phyloP scores from a whole-genome alignment of 192 early-diverging fungal species.

The Gamsiella multidivaricata region DNA sequence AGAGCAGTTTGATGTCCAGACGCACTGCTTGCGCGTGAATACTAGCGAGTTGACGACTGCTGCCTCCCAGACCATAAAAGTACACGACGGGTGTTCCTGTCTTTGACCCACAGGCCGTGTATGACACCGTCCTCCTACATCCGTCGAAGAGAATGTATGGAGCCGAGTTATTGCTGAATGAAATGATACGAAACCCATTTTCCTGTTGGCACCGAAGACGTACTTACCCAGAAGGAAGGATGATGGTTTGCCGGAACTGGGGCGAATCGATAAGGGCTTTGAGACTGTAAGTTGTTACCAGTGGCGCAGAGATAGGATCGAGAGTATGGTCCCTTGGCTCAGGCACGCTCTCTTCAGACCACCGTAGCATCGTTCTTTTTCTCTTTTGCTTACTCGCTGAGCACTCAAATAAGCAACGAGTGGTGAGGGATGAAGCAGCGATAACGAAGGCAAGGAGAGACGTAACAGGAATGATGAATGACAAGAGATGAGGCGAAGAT shows the following conservation, averaged over 20 bases:
- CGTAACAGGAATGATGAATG: background rate
- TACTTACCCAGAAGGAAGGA: slow-evolving; percentile 43
- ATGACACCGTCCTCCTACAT: slow-evolving; percentile 31
- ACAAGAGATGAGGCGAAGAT: background rate
- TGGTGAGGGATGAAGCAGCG: background rate
- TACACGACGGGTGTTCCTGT: slow-evolving; percentile 28
- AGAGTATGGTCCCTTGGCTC: slow-evolving; percentile 30
- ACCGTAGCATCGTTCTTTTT: background rate
- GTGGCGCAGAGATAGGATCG: slow-evolving; percentile 41
- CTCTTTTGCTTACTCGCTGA: too few species aligned
- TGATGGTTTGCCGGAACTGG: slow-evolving; percentile 31
- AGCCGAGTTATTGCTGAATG: background rate
- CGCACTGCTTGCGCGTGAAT: slow-evolving; percentile 47
- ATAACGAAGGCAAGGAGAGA: background rate
- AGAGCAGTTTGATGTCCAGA: slow-evolving; percentile 31
- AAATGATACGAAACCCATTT: background rate
- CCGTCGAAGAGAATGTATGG: too few species aligned
- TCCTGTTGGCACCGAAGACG: too few species aligned
- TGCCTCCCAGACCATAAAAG: slow-evolving; percentile 47
- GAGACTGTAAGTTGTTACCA: slow-evolving; percentile 35
- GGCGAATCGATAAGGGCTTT: slow-evolving; percentile 44
- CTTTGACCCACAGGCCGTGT: slow-evolving; percentile 38
- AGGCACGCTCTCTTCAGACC: background rate
- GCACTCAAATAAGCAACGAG: too few species aligned
- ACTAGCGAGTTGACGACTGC: slow-evolving; percentile 38